A percentile compares a stretch with the other conserved stretches of the same genome.
phyloP scores from a whole-genome alignment of 768 basidiomycete genomes.

The Coprinopsis sp. region DNA sequence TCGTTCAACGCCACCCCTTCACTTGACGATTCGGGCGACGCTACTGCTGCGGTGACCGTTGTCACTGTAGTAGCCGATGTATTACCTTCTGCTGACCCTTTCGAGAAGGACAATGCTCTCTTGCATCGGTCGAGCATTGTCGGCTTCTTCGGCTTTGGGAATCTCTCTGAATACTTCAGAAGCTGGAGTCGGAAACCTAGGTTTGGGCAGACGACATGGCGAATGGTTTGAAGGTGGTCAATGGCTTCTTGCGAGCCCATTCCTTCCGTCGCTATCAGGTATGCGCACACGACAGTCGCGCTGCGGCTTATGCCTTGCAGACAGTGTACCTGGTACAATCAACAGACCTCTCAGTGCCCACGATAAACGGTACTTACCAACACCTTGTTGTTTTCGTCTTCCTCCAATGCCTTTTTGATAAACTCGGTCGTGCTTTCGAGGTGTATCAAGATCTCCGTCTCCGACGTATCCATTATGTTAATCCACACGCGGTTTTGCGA shows the following conservation, averaged over 20 bases:
- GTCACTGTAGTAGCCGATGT: too few species aligned
- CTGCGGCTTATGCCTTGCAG: conserved; percentile 71
- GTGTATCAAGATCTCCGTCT: conserved; percentile 29
- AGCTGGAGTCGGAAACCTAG: conserved; percentile 63
- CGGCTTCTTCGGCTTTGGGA: conserved; percentile 1
- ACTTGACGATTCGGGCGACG: too few species aligned
- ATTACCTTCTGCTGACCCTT: too few species aligned
- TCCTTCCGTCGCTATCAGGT: conserved; percentile 49
- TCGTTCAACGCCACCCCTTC: too few species aligned
- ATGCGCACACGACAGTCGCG: conserved; percentile 72
- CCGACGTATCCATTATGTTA: conserved; percentile 24
- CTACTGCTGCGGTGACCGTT: too few species aligned
- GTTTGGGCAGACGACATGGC: conserved; percentile 62
- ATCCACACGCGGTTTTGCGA: conserved; percentile 47
- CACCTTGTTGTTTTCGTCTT: conserved; percentile 33
- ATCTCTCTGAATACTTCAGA: conserved; percentile 27
- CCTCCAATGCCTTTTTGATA: conserved; percentile 28
- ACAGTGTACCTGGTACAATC: conserved; percentile 61
- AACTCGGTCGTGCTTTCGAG: conserved; percentile 34
- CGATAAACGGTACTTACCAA: conserved; percentile 23
- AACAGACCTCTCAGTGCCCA: neutral
- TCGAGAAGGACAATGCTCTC: neutral
- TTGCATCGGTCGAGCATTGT: neutral
- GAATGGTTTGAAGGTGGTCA: conserved; percentile 48
- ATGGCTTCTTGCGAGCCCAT: conserved; percentile 55